Evolutionary conservation across 2,329 filamentous ascomycete genomes (phyloP), one percentile per base, ranked within the genome.

Genomic region (Fusarium sp.): DNA sequence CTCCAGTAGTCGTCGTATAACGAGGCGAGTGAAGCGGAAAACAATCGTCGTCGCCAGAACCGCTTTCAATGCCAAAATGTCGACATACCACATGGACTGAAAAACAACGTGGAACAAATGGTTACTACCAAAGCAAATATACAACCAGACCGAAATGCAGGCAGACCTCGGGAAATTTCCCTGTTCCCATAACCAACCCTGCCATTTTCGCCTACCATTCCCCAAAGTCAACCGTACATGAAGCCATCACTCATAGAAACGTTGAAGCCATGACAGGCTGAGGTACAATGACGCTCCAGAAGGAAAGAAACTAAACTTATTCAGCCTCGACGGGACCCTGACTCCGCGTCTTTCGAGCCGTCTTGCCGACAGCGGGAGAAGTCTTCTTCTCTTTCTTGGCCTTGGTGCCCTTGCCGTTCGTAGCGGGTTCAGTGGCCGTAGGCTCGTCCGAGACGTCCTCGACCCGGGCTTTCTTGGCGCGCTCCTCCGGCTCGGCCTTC

Each of bases 261-360:
- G 27, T 39, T 35, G 18, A 27, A 52, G 37, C 31, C 57, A 43
- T 58, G 27, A 22, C 31, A 48, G 33, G 52, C 41, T 45, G 31
- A 64, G 39, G 27, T 33, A 48, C 43, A 24, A 45, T 37, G n/a
- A 20, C 48, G 52, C 35, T 57, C 16, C 56, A 58, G 24, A 35
- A 29, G 27, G n/a, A 59, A 31, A 41, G 39, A 16, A 43, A 65
- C 56, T 33, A 63, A 39, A 62, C 56, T 61, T 59, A 35, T 57
- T 72, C 78, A 57, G 70, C 72, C 50, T 83, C 81, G 8, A 79
- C 82, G 2, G 83, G 81, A 1, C 84, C 84, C 72, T 86, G 84
- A 68, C 84, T 86, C 58, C 84, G 81, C 9, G 84, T 86, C 82
- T 85, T 85, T 50, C 84, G 81, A 54, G 81, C 80, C 8, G 84